Conservation (phyloP, 768 basidiomycete species). For the Lanmaoa rubissima region DNA sequence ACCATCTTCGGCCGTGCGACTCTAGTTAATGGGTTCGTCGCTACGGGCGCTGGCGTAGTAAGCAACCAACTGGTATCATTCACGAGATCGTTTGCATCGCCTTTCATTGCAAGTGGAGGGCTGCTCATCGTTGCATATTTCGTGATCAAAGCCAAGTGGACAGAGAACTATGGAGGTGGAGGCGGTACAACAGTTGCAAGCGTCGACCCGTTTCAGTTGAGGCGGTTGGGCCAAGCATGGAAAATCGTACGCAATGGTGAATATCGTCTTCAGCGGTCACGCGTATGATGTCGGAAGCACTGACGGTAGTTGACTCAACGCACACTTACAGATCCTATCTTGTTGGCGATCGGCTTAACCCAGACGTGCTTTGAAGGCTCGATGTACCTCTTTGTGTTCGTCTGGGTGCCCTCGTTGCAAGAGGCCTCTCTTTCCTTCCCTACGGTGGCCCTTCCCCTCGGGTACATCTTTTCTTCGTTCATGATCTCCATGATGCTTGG, state of each 20-base stretch:
- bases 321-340: constrained; percentile 46
- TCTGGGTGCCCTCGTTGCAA: constrained; percentile 78
- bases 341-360: constrained; percentile 65
- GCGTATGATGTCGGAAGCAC: neutral
- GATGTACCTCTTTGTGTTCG: constrained; percentile 83
- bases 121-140: constrained; percentile 54
- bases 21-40: constrained; percentile 70
- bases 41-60: constrained; percentile 61
- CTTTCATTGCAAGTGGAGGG: constrained; percentile 63
- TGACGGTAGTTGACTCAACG: neutral
- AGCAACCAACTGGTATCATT: constrained; percentile 61
- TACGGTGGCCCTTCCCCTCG: constrained; percentile 53
- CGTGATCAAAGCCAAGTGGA: constrained; percentile 58
- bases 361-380: constrained; percentile 84
- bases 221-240: constrained; percentile 55
- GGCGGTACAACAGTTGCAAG: constrained; percentile 24
- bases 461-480: constrained; percentile 78
- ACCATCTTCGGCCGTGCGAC: constrained; percentile 72
- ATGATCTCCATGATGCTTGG: constrained; percentile 85
- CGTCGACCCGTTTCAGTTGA: constrained; percentile 49
- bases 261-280: neutral
- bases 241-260: constrained; percentile 53
- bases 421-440: constrained; percentile 45
- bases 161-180: constrained; percentile 65
- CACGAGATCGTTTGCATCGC: constrained; percentile 54